phyloP scores from a whole-genome alignment of 1,284 basidiomycete genomes.

The Apiotrichum sp. region DNA sequence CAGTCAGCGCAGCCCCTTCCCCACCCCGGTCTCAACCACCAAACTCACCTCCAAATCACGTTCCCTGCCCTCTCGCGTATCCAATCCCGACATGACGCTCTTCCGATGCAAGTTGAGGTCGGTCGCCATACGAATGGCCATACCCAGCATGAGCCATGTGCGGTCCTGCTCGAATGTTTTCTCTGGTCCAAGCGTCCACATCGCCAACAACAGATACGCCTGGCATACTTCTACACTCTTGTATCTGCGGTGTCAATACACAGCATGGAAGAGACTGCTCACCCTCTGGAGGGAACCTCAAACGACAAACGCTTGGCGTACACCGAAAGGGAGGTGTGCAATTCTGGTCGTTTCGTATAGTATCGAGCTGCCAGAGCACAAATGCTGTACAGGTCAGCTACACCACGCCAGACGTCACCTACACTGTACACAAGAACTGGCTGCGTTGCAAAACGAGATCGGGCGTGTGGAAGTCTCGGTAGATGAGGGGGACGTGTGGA shows the following conservation, averaged over 20 bases:
- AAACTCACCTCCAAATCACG: conserved; percentile 41
- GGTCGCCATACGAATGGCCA: conserved; percentile 72
- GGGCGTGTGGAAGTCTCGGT: conserved; percentile 82
- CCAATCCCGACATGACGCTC: conserved; percentile 60
- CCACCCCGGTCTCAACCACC: neutral
- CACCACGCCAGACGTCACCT: conserved; percentile 39
- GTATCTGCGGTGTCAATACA: conserved; percentile 49
- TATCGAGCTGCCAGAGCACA: conserved; percentile 91
- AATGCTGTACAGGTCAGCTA: conserved; percentile 45
- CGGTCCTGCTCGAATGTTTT: conserved; percentile 94
- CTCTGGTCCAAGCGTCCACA: conserved; percentile 85
- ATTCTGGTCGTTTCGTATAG: conserved; percentile 73
- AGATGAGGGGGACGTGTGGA: conserved; percentile 54
- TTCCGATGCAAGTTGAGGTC: conserved; percentile 94
- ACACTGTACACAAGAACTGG: conserved; percentile 90
- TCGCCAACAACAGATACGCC: conserved; percentile 71
- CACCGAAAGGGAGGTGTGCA: conserved; percentile 72
- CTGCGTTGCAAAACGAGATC: conserved; percentile 84
- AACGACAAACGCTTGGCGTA: conserved; percentile 89
- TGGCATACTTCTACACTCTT: conserved; percentile 95
- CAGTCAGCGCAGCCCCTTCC: neutral
- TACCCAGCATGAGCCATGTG: conserved; percentile 81
- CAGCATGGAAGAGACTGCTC: neutral
- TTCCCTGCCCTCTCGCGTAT: conserved; percentile 59
- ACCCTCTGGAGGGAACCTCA: conserved; percentile 60